Evolutionary conservation across 2,329 filamentous ascomycete genomes (phyloP).

Genomic region (Cladosporium sp.): DNA sequence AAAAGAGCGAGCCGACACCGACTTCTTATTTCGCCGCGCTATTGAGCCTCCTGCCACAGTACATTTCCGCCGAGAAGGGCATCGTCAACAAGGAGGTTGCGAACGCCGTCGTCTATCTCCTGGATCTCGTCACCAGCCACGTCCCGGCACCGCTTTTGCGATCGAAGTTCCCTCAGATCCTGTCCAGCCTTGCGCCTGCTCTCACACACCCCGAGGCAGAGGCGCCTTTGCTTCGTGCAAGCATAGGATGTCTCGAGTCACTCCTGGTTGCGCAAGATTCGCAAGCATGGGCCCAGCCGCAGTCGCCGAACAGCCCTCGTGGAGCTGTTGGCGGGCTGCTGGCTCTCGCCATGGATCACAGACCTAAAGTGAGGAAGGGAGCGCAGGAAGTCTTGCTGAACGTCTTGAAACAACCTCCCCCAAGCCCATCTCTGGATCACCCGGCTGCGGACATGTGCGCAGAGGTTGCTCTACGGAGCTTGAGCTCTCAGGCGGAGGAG

Average conservation of each 20-base stretch:
- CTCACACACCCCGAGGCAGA: slow-evolving; percentile 75
- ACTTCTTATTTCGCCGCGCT: slow-evolving; percentile 97
- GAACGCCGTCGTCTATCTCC: slow-evolving; percentile 84
- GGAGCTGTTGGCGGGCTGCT: slow-evolving; percentile 81
- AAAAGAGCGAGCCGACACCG: slow-evolving; percentile 73
- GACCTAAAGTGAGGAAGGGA: slow-evolving; percentile 90
- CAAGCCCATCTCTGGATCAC: slow-evolving; percentile 87
- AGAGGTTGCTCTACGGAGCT: slow-evolving; percentile 74
- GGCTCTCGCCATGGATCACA: slow-evolving; percentile 73
- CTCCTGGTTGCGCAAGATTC: slow-evolving; percentile 83
- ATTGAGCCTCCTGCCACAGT: slow-evolving; percentile 76
- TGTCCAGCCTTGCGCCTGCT: slow-evolving; percentile 77
- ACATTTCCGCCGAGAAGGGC: slow-evolving; percentile 55
- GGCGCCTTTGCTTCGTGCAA: slow-evolving; percentile 76
- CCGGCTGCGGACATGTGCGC: slow-evolving; percentile 95
- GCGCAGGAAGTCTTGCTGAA: slow-evolving; percentile 83
- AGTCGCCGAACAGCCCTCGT: slow-evolving; percentile 76
- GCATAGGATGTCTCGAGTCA: slow-evolving; percentile 90
- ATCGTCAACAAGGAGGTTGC: slow-evolving; percentile 75
- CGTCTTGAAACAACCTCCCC: slow-evolving; percentile 77
- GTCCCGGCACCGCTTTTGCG: slow-evolving; percentile 81
- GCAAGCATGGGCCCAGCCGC: slow-evolving; percentile 77
- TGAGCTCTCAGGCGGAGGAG: slow-evolving; percentile 67
- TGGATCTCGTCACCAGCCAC: slow-evolving; percentile 83
- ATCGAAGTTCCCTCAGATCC: slow-evolving; percentile 90